Evolutionary conservation across 495 filamentous ascomycete species (phyloP).

Genomic region (Talaromyces proteolyticus): DNA sequence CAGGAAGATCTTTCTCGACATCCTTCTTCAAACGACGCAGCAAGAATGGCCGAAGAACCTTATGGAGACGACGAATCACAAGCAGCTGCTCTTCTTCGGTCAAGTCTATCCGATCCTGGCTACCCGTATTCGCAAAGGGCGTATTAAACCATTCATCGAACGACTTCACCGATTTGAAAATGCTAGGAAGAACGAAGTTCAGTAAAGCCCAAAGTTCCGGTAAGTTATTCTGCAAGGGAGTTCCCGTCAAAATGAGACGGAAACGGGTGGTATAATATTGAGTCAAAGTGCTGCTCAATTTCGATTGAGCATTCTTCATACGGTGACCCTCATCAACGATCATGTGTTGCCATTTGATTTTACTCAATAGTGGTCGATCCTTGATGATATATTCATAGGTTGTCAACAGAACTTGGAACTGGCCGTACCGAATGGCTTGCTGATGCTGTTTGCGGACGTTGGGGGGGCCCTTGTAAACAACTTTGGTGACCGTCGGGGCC

Average conservation of each 20-base stretch:
- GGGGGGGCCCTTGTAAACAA: constrained; percentile 97
- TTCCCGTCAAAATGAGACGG: constrained; percentile 94
- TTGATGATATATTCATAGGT: constrained; percentile 99
- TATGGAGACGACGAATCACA: constrained; percentile 96
- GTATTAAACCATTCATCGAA: constrained; percentile 99
- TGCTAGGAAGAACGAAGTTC: constrained; percentile 96
- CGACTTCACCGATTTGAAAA: constrained; percentile 98
- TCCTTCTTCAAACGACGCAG: constrained; percentile 98
- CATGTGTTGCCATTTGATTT: constrained; percentile 99
- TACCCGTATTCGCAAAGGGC: constrained; percentile 95
- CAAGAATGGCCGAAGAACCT: constrained; percentile 95
- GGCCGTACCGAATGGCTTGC: constrained; percentile 86
- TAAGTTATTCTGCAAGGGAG: constrained; percentile 94
- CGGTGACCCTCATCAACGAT: constrained; percentile 99
- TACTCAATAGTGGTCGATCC: constrained; percentile 87
- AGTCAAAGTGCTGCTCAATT: constrained; percentile 89
- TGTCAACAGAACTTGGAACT: constrained; percentile 93
- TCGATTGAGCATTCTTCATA: constrained; percentile 99
- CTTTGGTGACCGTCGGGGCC: constrained; percentile 77
- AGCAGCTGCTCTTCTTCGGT: constrained; percentile 99
- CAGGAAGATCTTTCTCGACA: constrained; percentile 95
- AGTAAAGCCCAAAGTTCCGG: constrained; percentile 95
- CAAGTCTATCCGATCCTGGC: constrained; percentile 96
- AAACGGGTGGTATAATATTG: constrained; percentile 92
- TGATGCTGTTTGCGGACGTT: constrained; percentile 84